phyloP scores from a whole-genome alignment of 129 eudicot genomes.

The Arctium lappa region DNA sequence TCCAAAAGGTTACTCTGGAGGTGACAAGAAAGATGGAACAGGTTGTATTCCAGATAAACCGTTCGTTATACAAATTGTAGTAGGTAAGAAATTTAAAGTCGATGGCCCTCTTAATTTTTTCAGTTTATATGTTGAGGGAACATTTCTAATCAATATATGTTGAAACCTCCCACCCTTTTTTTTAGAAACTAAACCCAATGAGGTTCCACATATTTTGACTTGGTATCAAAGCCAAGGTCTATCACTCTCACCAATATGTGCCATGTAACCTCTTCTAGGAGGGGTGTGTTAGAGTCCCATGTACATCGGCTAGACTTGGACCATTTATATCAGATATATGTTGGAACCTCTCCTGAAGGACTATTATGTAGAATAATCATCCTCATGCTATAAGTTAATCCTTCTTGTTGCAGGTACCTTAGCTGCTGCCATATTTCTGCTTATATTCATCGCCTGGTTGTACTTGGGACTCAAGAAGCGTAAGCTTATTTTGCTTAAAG shows the following conservation, averaged over 20 bases:
- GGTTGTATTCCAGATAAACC: conserved; percentile 22
- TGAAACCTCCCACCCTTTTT: not conserved
- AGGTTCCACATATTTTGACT: not conserved
- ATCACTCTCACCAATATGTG: too few relatives aligned
- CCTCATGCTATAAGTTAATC: not conserved
- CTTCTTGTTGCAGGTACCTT: conserved; percentile 9
- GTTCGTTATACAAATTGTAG: conserved; percentile 9
- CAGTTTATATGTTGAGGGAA: not conserved
- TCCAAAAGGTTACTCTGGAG: conserved; percentile 38
- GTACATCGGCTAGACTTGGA: too few relatives aligned
- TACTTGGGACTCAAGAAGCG: conserved; percentile 24
- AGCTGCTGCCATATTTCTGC: conserved; percentile 1
- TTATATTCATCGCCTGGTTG: conserved; percentile 13
- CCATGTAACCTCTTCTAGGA: too few relatives aligned
- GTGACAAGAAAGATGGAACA: conserved; percentile 24
- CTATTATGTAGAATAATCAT: too few relatives aligned
- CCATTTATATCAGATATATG: too few relatives aligned
- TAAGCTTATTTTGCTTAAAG: conserved; percentile 18
- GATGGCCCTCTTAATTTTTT: not conserved
- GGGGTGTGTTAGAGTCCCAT: too few relatives aligned
- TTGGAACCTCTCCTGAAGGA: too few relatives aligned
- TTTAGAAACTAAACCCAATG: not conserved
- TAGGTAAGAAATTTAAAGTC: not conserved
- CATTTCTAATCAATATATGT: too few relatives aligned
- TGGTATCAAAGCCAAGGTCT: not conserved